These are phyloP conservation scores for Mycena leptocephala DNA, from an alignment of 768 basidiomycete genomes.

Conservation along the genomic window DNA sequence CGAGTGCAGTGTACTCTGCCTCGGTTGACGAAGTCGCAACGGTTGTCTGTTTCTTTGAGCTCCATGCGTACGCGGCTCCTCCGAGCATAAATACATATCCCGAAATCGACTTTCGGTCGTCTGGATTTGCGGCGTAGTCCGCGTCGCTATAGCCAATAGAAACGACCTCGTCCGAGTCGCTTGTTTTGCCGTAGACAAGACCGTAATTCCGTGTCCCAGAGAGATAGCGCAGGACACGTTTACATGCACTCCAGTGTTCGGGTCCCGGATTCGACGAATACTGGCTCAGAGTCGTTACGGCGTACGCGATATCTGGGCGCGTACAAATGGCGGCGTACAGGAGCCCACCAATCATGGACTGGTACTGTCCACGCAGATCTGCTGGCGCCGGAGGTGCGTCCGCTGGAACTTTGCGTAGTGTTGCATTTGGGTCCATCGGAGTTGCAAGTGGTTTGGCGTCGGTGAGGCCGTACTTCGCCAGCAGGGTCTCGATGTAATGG, in stretches of 20 bases:
- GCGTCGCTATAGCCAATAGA: slow-evolving; percentile 9
- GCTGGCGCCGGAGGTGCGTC: neutral
- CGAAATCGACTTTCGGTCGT: no score
- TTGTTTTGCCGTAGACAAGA: slow-evolving; percentile 1
- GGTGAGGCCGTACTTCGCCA: no score
- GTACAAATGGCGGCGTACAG: slow-evolving; percentile 35
- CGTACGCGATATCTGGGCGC: no score
- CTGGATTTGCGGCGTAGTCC: slow-evolving; percentile 14
- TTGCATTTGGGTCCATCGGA: no score
- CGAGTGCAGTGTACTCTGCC: no score
- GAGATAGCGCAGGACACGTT: slow-evolving; percentile 50
- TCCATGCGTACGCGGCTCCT: no score
- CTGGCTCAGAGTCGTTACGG: slow-evolving; percentile 29
- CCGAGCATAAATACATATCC: no score
- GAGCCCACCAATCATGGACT: slow-evolving; percentile 14
- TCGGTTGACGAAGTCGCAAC: no score
- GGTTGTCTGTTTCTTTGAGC: no score
- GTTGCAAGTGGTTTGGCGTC: no score
- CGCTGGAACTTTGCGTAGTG: no score
- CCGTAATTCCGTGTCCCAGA: slow-evolving; percentile 41
- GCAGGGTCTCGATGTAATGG: no score
- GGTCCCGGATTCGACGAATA: slow-evolving; percentile 40
- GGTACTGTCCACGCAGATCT: slow-evolving; percentile 4
- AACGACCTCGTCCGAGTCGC: neutral
- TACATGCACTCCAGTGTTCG: slow-evolving; percentile 50